Evolutionary conservation across 495 filamentous ascomycete genomes (phyloP), one percentile per base, ranked within the genome.

Genomic region (Penicillium lividum): DNA sequence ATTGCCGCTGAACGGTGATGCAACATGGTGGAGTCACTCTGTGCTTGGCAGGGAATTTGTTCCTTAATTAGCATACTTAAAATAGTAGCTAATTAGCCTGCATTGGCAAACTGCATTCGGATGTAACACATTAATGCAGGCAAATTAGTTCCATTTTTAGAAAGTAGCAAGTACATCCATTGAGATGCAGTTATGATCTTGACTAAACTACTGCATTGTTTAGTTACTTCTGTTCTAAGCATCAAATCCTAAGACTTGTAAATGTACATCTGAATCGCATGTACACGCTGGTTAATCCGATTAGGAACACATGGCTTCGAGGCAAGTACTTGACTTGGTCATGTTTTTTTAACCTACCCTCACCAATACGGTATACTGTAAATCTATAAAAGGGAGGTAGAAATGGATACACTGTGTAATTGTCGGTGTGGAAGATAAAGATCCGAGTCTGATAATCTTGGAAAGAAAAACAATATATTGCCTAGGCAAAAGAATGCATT

Each of bases 51-150:
- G 46, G 28, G 53, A 62, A 42, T n/a, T 51, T 46, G 48, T 60
- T 54, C 59, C 64, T 54, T 67, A 69, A 69, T 67, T 69, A 67
- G 64, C 47, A 50, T 49, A 51, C 22, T 53, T 53, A 61, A 65
- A 68, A 69, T 69, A 69, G 67, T 57, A 57, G 51, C 55, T 25
- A 68, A 63, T 67, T 69, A 67, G 51, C 51, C n/a, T 30, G 28
- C 15, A 11, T 47, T 36, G 34, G 18, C 16, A 36, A 22, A n/a
- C 38, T 16, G 30, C 28, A 36, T 28, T 54, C 15, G 40, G 16
- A 34, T 61, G 62, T 36, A 61, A 54, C 58, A 55, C 16, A 6
- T 16, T 45, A 34, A 64, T 58, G 52, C 62, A 53, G 46, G 30
- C 29, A 31, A 60, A 47, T 61, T 59, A 57, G 46, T 22, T 40